Evolutionary conservation across 1,284 basidiomycete genomes (phyloP).

Genomic region (Somion occarium): DNA sequence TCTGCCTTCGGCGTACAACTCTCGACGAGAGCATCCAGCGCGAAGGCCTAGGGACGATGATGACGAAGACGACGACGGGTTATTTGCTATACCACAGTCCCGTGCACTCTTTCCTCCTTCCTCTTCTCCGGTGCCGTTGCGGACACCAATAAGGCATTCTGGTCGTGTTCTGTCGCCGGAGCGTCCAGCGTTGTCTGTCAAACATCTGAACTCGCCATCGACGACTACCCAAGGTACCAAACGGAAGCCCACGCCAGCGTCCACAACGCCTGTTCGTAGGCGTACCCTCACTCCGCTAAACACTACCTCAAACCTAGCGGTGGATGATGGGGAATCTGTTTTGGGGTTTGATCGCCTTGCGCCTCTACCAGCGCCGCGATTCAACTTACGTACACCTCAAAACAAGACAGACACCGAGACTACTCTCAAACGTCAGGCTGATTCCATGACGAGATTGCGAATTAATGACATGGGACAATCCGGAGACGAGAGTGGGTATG

Average conservation of each 20-base stretch:
- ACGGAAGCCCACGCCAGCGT: constrained; percentile 56
- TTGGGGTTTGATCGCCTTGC: constrained; percentile 55
- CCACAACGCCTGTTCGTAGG: constrained; percentile 35
- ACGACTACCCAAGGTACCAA: constrained; percentile 43
- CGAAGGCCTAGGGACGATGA: constrained; percentile 19
- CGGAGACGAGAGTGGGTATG: constrained; percentile 41
- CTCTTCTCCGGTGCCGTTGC: constrained; percentile 28
- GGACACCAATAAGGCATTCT: constrained; percentile 51
- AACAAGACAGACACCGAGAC: constrained; percentile 60
- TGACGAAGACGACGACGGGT: constrained; percentile 49
- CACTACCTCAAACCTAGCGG: constrained; percentile 22
- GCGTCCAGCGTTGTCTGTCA: constrained; percentile 26
- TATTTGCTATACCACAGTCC: constrained; percentile 43
- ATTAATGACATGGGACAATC: constrained; percentile 50
- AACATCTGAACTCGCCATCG: constrained; percentile 26
- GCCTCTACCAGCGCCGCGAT: constrained; percentile 56
- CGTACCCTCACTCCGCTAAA: constrained; percentile 30
- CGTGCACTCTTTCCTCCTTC: constrained; percentile 30
- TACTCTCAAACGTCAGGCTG: constrained; percentile 56
- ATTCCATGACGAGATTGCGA: constrained; percentile 59
- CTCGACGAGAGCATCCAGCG: constrained; percentile 29
- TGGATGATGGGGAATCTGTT: constrained; percentile 16
- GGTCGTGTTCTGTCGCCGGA: constrained; percentile 23
- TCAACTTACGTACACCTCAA: constrained; percentile 47
- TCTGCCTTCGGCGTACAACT: constrained; percentile 40